These are phyloP conservation scores for Cryptosporidium tyzzeri DNA, from an alignment of 169 alveolate genomes.

Conservation along the genomic window DNA sequence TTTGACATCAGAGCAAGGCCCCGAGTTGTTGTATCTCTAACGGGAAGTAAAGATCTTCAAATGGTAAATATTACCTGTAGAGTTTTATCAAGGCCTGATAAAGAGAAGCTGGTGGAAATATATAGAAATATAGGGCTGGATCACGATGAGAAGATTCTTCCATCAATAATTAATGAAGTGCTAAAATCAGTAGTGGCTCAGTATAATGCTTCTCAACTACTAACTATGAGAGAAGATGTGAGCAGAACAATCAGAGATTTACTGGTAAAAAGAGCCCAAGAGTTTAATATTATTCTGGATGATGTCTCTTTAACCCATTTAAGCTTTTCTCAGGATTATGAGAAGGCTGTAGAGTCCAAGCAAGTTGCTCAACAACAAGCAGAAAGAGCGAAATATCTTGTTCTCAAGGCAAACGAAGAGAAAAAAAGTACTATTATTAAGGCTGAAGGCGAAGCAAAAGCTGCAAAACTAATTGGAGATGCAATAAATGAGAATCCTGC, in stretches of 20 bases:
- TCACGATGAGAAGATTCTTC: constrained; percentile 96
- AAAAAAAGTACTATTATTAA: constrained; percentile 94
- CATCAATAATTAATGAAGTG: constrained; percentile 97
- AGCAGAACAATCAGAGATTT: constrained; percentile 88
- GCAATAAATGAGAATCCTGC: constrained; percentile 91
- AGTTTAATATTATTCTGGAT: constrained; percentile 94
- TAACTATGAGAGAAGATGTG: constrained; percentile 95
- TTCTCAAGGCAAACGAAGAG: constrained; percentile 94
- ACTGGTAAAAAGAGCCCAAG: constrained; percentile 93
- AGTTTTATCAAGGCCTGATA: constrained; percentile 93
- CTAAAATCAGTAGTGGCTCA: constrained; percentile 96
- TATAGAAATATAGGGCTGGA: constrained; percentile 87
- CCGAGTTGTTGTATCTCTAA: constrained; percentile 89
- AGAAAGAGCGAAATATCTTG: constrained; percentile 95
- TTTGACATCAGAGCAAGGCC: constrained; percentile 95
- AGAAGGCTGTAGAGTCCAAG: constrained; percentile 96
- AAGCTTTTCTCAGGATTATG: constrained; percentile 91
- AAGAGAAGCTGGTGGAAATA: constrained; percentile 86
- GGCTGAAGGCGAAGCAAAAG: constrained; percentile 97
- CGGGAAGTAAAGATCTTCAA: constrained; percentile 95
- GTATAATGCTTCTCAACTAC: constrained; percentile 95
- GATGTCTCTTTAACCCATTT: constrained; percentile 95
- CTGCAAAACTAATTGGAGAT: constrained; percentile 90
- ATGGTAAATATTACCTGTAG: constrained; percentile 95
- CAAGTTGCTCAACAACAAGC: constrained; percentile 98